Base-by-base conservation (phyloP, 2,329 filamentous ascomycete genomes). In the Piedraia hortae region DNA sequence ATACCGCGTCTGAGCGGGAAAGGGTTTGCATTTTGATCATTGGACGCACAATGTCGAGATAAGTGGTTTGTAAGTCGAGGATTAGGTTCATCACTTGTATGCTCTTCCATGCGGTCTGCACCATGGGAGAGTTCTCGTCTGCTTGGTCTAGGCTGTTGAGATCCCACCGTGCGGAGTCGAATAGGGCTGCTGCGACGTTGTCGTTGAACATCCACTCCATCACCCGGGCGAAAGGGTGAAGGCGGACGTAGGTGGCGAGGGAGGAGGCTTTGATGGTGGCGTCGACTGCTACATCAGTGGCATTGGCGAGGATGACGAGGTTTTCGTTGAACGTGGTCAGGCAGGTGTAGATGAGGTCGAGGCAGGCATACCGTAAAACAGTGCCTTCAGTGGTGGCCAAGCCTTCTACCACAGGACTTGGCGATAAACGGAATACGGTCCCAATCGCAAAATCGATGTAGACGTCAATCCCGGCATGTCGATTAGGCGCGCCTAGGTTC, bases 141-240 rank as follows among this genome's bases (percentile, higher is more conserved):
- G 75, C 62, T 33, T 62, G 65, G 28, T 72, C 63, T 18, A 91
- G 59, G 26, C 73, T 66, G 5, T 58, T 53, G 9, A 69, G 50
- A 32, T 82, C 63, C 40, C 88, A 70, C 33, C 82, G 72, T 14
- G 85, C 62, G 6, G 71, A 62, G 25, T 62, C 57, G 43, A 91
- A 82, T 2, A 97, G 48, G 8, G 69, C 62, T 31, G 61, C 62
- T 35, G 89, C 63, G 11, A 91, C 74, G 31, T 71, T 75, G 37
- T 88, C 75, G 39, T 89, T 91, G 45, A 89, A 90, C 46, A 97
- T 62, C 78, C 85, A 93, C 40, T 97, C 85, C 73, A 93, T 91
- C 9, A 89, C 69, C 27, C 88, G 65, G 3, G 74, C 67, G 38
- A 93, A 97, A 1, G 88, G 82, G 46, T 97, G 88, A 23, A 90